Evolutionary conservation across 1,284 basidiomycete species (phyloP).

Genomic region (Cutaneotrichosporon cavernicola): DNA sequence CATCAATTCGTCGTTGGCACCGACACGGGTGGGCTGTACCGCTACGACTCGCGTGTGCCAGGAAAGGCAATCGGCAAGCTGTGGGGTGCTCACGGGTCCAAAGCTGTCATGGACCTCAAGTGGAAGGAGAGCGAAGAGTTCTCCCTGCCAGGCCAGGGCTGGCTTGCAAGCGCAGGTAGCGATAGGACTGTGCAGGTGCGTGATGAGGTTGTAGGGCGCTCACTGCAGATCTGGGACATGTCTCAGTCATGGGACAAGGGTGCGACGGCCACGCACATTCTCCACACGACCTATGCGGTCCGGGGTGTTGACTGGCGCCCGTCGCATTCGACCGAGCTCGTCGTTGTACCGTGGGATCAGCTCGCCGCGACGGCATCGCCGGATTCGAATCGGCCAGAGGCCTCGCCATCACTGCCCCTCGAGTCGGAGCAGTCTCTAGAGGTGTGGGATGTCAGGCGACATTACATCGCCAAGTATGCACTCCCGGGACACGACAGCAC

Average conservation of each 20-base stretch:
- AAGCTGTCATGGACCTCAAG: constrained; percentile 70
- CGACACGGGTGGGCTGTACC: constrained; percentile 66
- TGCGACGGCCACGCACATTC: constrained; percentile 63
- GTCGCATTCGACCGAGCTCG: constrained; percentile 73
- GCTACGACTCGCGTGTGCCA: constrained; percentile 76
- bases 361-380: constrained; percentile 13
- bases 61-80: constrained; percentile 65
- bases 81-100: constrained; percentile 71
- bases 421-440: constrained; percentile 59
- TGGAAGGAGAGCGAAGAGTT: constrained; percentile 58
- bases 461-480: constrained; percentile 78
- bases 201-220: constrained; percentile 21
- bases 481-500: constrained; percentile 51
- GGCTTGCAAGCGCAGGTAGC: constrained; percentile 77
- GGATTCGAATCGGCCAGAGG: constrained; percentile 14
- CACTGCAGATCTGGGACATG: constrained; percentile 73
- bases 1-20: constrained; percentile 72
- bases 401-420: constrained; percentile 22
- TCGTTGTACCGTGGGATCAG: constrained; percentile 46
- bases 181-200: constrained; percentile 75
- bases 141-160: constrained; percentile 58
- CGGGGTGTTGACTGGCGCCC: constrained; percentile 76
- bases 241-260: constrained; percentile 56
- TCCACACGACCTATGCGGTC: constrained; percentile 73
- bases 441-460: constrained; percentile 81